Evolutionary conservation across 257 asterid species (phyloP).

Genomic region (Fraxinus americana): DNA sequence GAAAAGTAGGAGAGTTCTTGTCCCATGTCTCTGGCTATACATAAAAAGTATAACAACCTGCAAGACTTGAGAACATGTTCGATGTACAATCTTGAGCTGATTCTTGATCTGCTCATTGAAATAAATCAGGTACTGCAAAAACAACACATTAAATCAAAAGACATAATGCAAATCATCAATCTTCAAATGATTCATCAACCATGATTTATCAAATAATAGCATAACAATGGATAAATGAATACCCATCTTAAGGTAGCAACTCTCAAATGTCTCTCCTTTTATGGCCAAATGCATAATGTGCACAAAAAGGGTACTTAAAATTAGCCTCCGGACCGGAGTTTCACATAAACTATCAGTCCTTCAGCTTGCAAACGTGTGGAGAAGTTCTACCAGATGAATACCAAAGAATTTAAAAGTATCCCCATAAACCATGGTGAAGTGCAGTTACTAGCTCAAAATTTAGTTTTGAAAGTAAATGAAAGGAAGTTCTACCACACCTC

Average conservation of each 20-base stretch:
- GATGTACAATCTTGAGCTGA: conserved; percentile 26
- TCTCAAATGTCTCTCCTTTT: neutral
- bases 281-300: neutral
- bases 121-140: conserved; percentile 24
- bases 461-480: neutral
- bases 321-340: neutral
- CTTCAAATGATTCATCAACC: neutral
- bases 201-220: neutral
- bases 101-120: conserved; percentile 29
- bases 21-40: conserved; percentile 44
- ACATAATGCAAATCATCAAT: neutral
- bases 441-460: neutral
- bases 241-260: too few species aligned
- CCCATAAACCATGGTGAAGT: neutral
- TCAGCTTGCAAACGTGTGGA: neutral
- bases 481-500: neutral
- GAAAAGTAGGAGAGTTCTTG: conserved; percentile 18
- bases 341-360: neutral
- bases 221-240: neutral
- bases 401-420: neutral
- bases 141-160: conserved; percentile 3
- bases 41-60: conserved; percentile 36
- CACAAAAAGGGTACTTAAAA: neutral
- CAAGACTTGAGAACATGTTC: conserved; percentile 27
- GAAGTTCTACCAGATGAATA: neutral